These are phyloP conservation scores for Phaeomoniella chlamydospora DNA, from an alignment of 2,329 filamentous ascomycete genomes.

Conservation along the genomic window DNA sequence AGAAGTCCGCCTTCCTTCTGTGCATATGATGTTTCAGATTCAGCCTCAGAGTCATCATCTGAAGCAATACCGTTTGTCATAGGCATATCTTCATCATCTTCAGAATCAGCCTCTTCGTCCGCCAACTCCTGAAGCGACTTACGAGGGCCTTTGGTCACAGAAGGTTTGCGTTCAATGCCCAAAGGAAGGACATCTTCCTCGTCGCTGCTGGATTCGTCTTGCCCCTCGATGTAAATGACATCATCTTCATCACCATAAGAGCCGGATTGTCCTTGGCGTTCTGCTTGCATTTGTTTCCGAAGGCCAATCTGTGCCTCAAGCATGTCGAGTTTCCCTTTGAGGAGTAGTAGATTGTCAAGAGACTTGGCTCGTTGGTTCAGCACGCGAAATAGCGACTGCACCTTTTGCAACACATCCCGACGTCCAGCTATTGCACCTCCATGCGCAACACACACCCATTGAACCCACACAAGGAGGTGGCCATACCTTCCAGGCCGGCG, in stretches of 20 bases:
- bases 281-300: slow-evolving; percentile 46
- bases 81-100: slow-evolving; percentile 44
- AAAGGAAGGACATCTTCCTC: slow-evolving; percentile 21
- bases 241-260: slow-evolving; percentile 49
- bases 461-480: slow-evolving; percentile 85
- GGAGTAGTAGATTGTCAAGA: slow-evolving; percentile 63
- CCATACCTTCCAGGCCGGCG: slow-evolving; percentile 78
- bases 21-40: slow-evolving; percentile 36
- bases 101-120: slow-evolving; percentile 27
- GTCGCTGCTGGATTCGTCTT: slow-evolving; percentile 34
- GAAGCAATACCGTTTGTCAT: slow-evolving; percentile 35
- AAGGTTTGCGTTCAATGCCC: slow-evolving; percentile 7
- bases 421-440: slow-evolving; percentile 82
- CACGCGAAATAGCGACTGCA: slow-evolving; percentile 70
- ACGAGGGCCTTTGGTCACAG: slow-evolving; percentile 10
- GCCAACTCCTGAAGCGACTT: slow-evolving; percentile 12
- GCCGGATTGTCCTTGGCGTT: slow-evolving; percentile 31
- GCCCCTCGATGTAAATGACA: slow-evolving; percentile 76
- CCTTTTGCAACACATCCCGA: slow-evolving; percentile 63
- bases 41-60: slow-evolving; percentile 34
- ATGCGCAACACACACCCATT: slow-evolving; percentile 85
- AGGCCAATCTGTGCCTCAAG: slow-evolving; percentile 78
- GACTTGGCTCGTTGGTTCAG: slow-evolving; percentile 75
- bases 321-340: slow-evolving; percentile 94
- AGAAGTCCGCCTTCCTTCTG: slow-evolving; percentile 23